Percentiles rank a stretch among this genome's conserved stretches.
Conservation (phyloP, 352 stramenopile species). For the Globisporangium splendens region DNA sequence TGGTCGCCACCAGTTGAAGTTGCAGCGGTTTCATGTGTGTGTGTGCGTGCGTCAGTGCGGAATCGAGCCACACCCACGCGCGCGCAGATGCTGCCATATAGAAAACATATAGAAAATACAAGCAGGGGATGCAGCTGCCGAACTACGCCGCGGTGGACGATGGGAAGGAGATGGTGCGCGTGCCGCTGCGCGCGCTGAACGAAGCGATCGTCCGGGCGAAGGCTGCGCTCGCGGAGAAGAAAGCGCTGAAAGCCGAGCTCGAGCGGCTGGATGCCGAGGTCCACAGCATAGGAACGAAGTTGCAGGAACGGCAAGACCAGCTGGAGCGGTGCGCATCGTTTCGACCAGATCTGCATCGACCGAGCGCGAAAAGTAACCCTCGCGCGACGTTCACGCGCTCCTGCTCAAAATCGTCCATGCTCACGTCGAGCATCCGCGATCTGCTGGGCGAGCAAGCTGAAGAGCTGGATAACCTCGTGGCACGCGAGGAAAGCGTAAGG, state of each 20-base stretch:
- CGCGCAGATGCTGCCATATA: too few relatives aligned
- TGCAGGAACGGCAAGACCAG: constrained; percentile 48
- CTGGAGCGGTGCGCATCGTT: constrained; percentile 42
- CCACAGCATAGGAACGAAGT: constrained; percentile 34
- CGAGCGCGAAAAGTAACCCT: not conserved
- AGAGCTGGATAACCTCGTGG: constrained; percentile 42
- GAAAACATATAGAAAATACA: too few relatives aligned
- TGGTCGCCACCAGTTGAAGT: not conserved
- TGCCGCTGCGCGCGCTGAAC: constrained; percentile 35
- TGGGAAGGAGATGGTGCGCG: constrained; percentile 29
- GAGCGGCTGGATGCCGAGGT: constrained; percentile 31
- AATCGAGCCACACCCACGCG: too few relatives aligned
- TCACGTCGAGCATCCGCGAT: constrained; percentile 42
- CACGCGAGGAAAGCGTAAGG: constrained; percentile 48
- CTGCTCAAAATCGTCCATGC: constrained; percentile 43
- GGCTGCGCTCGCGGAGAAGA: constrained; percentile 28
- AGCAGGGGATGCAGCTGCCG: constrained; percentile 7
- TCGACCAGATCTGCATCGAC: constrained; percentile 21
- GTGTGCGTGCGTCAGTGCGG: too few relatives aligned
- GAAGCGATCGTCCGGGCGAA: constrained; percentile 29
- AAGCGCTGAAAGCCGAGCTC: constrained; percentile 28
- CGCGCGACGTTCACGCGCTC: constrained; percentile 22
- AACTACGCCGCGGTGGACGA: constrained; percentile 1
- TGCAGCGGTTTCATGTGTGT: not conserved
- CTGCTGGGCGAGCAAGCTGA: constrained; percentile 48